Conservation (phyloP, 2,329 filamentous ascomycete genomes). For the Hypoxylon sp. region DNA sequence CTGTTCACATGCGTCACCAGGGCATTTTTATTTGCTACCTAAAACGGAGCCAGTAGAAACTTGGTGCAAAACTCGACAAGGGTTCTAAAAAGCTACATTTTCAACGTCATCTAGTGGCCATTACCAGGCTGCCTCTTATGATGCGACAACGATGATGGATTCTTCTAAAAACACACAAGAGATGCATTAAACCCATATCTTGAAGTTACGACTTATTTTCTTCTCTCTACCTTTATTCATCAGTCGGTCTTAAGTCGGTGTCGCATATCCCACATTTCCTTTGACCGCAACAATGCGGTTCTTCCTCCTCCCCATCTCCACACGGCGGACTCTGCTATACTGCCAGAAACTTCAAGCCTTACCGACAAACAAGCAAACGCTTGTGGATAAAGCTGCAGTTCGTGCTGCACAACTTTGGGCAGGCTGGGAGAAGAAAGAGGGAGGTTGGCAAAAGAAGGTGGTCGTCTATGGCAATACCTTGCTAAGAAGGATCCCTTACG, state of each 20-base stretch:
- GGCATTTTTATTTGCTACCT: conserved; percentile 30
- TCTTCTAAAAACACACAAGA: conserved; percentile 1
- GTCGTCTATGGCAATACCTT: conserved; percentile 87
- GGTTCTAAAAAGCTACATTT: conserved; percentile 24
- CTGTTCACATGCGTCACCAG: conserved; percentile 35
- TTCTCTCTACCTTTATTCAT: too few relatives aligned
- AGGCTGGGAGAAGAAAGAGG: conserved; percentile 83
- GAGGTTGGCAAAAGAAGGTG: conserved; percentile 87
- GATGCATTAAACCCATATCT: too few relatives aligned
- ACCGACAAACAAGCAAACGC: conserved; percentile 60
- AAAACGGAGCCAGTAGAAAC: conserved; percentile 6
- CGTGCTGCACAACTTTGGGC: conserved; percentile 83
- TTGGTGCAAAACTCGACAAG: conserved; percentile 22
- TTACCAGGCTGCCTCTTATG: not conserved
- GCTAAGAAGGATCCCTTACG: conserved; percentile 87
- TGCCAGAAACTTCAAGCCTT: conserved; percentile 77
- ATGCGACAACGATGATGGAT: conserved; percentile 21
- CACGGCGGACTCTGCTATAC: conserved; percentile 89
- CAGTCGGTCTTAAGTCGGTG: too few relatives aligned
- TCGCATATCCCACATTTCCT: too few relatives aligned
- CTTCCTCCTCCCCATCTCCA: conserved; percentile 92
- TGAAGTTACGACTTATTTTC: too few relatives aligned
- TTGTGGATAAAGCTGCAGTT: conserved; percentile 73
- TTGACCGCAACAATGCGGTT: conserved; percentile 73
- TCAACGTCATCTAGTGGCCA: conserved; percentile 30